A percentile compares a stretch with the other conserved stretches of the same genome.
These are phyloP conservation scores for Epichloe sylvatica DNA, from an alignment of 2,329 filamentous ascomycete species.

Conservation along the genomic window DNA sequence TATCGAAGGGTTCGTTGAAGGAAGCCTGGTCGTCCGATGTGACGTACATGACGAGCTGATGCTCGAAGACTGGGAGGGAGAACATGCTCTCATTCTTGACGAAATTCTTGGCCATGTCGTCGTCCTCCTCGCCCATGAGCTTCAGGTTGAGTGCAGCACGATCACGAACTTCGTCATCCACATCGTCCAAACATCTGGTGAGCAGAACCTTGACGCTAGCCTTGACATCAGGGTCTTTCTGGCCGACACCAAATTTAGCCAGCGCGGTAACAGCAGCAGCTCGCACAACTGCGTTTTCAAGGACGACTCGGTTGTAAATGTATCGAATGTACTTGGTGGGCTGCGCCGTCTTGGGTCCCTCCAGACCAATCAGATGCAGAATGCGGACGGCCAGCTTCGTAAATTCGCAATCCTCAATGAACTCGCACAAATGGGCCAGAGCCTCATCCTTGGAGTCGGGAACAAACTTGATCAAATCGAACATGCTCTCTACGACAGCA, in stretches of 20 bases:
- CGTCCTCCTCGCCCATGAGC: conserved; percentile 84
- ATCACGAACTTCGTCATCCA: conserved; percentile 93
- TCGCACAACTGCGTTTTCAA: conserved; percentile 92
- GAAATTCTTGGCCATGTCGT: conserved; percentile 72
- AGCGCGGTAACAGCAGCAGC: conserved; percentile 91
- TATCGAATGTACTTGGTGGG: conserved; percentile 98
- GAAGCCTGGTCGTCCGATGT: conserved; percentile 79
- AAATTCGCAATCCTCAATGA: conserved; percentile 98
- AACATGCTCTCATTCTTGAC: conserved; percentile 97
- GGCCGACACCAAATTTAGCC: conserved; percentile 92
- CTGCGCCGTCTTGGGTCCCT: conserved; percentile 88
- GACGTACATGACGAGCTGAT: conserved; percentile 95
- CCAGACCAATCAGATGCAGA: conserved; percentile 80
- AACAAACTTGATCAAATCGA: conserved; percentile 97
- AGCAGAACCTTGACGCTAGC: conserved; percentile 86
- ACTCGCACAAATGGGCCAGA: conserved; percentile 90
- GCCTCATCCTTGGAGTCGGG: conserved; percentile 73
- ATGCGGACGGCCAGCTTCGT: conserved; percentile 95
- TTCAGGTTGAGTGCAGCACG: conserved; percentile 85
- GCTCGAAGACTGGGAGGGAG: conserved; percentile 86
- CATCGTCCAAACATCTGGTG: conserved; percentile 86
- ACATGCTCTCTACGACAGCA: conserved; percentile 96
- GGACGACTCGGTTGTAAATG: conserved; percentile 95
- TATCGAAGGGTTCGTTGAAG: conserved; percentile 77
- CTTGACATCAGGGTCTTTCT: conserved; percentile 94